These are phyloP conservation scores for Raffaelea deltoideospora DNA, from an alignment of 2,329 filamentous ascomycete genomes.

Conservation along the genomic window DNA sequence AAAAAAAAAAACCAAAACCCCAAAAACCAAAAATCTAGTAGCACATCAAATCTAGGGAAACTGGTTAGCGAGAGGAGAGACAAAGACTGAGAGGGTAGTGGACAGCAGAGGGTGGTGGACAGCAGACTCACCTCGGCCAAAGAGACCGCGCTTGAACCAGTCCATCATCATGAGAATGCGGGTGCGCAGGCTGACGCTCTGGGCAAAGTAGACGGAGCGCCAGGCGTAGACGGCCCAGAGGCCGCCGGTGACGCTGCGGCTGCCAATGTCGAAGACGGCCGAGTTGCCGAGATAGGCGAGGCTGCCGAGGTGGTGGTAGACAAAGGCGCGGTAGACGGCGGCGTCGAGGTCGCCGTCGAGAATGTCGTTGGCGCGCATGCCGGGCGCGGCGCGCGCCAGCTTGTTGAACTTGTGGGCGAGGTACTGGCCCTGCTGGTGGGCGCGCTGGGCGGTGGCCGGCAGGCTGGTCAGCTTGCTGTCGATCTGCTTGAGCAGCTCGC, in stretches of 20 bases:
- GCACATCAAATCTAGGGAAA: conserved; percentile 19
- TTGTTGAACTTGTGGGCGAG: conserved; percentile 90
- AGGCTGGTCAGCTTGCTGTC: conserved; percentile 89
- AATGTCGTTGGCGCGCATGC: conserved; percentile 64
- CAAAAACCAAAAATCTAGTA: conserved; percentile 8
- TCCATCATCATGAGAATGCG: conserved; percentile 88
- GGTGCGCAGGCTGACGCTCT: conserved; percentile 88
- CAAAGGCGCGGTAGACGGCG: conserved; percentile 83
- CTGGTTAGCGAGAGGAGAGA: background rate
- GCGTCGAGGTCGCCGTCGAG: conserved; percentile 83
- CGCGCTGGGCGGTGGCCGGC: conserved; percentile 88
- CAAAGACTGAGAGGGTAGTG: background rate
- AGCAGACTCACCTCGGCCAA: conserved; percentile 67
- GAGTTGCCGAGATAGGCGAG: conserved; percentile 94
- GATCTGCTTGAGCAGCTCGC: conserved; percentile 78
- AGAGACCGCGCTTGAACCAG: conserved; percentile 91
- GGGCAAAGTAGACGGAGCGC: conserved; percentile 92
- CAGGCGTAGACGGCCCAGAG: conserved; percentile 90
- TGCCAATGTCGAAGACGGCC: conserved; percentile 81
- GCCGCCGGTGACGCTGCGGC: conserved; percentile 65
- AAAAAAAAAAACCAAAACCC: background rate
- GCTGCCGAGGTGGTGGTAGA: conserved; percentile 83
- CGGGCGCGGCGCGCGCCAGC: conserved; percentile 62
- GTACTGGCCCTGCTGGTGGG: conserved; percentile 90
- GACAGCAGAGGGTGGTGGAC: background rate